phyloP scores from a whole-genome alignment of 2,329 filamentous ascomycete species.

The Pleoardoris graminearum region DNA sequence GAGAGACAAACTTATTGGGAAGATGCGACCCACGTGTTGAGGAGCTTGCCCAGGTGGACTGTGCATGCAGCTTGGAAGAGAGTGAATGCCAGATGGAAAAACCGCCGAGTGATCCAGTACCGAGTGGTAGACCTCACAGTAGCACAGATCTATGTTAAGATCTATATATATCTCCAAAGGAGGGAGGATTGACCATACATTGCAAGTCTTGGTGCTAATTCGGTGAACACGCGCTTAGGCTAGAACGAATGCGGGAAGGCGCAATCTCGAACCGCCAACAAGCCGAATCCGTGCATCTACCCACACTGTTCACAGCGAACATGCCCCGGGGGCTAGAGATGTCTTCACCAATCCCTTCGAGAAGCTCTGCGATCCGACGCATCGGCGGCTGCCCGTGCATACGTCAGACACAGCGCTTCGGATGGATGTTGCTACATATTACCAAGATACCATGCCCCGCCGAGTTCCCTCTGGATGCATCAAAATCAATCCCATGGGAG shows the following conservation, averaged over 20 bases:
- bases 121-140: conserved; percentile 14
- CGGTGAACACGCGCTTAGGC: conserved; percentile 35
- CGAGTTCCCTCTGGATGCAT: conserved; percentile 28
- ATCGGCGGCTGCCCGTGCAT: conserved; percentile 42
- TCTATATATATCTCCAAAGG: conserved; percentile 28
- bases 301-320: conserved; percentile 24
- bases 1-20: conserved; percentile 8
- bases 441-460: conserved; percentile 35
- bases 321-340: conserved; percentile 40
- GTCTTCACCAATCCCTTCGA: conserved; percentile 30
- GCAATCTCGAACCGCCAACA: conserved; percentile 32
- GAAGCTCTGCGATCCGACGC: conserved; percentile 33
- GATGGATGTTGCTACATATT: conserved; percentile 40
- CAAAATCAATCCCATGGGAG: conserved; percentile 40
- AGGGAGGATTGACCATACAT: conserved; percentile 25
- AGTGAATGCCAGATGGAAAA: not conserved
- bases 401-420: conserved; percentile 36
- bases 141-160: conserved; percentile 39
- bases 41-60: too few species aligned
- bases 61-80: not conserved
- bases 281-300: conserved; percentile 35
- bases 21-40: not conserved
- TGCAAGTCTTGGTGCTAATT: conserved; percentile 18
- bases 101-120: not conserved
- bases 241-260: conserved; percentile 25